Percentiles rank a stretch among this genome's conserved stretches.
These are phyloP conservation scores for Pleurotus djamor DNA, from an alignment of 768 basidiomycete genomes.

Conservation along the genomic window DNA sequence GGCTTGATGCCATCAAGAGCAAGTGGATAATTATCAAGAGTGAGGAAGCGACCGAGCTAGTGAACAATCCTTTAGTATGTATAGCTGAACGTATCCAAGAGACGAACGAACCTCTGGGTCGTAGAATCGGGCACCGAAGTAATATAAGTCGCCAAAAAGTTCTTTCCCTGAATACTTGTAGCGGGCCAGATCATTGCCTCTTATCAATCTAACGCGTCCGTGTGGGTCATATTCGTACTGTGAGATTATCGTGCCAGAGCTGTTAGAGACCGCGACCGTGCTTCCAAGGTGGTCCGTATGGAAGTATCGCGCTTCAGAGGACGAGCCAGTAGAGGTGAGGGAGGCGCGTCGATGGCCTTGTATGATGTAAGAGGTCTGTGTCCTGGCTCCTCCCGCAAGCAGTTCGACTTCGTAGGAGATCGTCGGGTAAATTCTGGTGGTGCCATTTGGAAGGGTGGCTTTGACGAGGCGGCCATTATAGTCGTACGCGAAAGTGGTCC, in stretches of 20 bases:
- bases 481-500: conserved; percentile 7
- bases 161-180: conserved; percentile 13
- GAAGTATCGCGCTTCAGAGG: not conserved
- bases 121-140: conserved; percentile 12
- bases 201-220: not conserved
- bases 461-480: conserved; percentile 10
- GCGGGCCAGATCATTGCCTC: conserved; percentile 1
- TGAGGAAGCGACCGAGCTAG: conserved; percentile 9
- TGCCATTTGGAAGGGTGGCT: conserved; percentile 2
- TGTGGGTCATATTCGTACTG: conserved; percentile 12
- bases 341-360: conserved; percentile 10
- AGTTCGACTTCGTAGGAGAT: conserved; percentile 10
- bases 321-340: not conserved
- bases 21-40: conserved; percentile 10
- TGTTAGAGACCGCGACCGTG: not conserved
- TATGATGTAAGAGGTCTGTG: conserved; percentile 7
- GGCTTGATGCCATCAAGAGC: conserved; percentile 10
- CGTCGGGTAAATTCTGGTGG: conserved; percentile 6
- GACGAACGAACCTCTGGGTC: conserved; percentile 6
- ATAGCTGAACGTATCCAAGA: not conserved
- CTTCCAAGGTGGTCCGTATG: conserved; percentile 5
- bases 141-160: conserved; percentile 8
- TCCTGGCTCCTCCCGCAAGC: conserved; percentile 7
- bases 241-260: conserved; percentile 1
- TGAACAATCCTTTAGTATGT: not conserved